phyloP scores from a whole-genome alignment of 495 filamentous ascomycete species.

The Chaetomium fimeti region DNA sequence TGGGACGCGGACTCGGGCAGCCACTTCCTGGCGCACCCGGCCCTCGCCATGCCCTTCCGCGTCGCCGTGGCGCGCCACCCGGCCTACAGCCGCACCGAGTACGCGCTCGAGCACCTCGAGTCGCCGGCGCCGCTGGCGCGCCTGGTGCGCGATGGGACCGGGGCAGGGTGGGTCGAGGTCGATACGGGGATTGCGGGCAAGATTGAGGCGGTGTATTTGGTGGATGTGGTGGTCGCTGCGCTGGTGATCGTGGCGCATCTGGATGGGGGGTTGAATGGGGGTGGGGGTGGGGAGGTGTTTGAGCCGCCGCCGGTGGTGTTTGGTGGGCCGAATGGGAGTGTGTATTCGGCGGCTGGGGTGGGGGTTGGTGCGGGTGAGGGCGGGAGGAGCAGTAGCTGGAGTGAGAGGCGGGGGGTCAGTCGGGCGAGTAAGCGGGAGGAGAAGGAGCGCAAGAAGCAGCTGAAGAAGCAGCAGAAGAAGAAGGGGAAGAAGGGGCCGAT shows the following conservation, averaged over 20 bases:
- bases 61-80: constrained; percentile 51
- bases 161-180: constrained; percentile 52
- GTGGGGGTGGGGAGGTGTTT: constrained; percentile 45
- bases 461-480: constrained; percentile 28
- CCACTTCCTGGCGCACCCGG: constrained; percentile 73
- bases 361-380: background rate
- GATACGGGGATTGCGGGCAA: constrained; percentile 52
- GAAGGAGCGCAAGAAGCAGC: constrained; percentile 13
- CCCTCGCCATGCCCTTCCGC: constrained; percentile 57
- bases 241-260: constrained; percentile 66
- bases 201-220: constrained; percentile 63
- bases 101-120: constrained; percentile 61
- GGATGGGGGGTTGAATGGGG: constrained; percentile 44
- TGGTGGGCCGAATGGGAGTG: constrained; percentile 23
- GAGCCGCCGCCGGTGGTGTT: constrained; percentile 49
- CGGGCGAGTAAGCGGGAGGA: constrained; percentile 28
- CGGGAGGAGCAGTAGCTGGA: constrained; percentile 26
- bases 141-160: constrained; percentile 53
- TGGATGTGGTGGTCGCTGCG: constrained; percentile 71
- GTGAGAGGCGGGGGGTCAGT: constrained; percentile 30
- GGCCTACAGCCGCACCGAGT: constrained; percentile 57
- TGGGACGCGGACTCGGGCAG: constrained; percentile 62
- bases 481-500: constrained; percentile 36
- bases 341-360: constrained; percentile 2
- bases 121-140: constrained; percentile 51